These are phyloP conservation scores for Aspergillus jensenii DNA, from an alignment of 2,329 filamentous ascomycete species.

Conservation along the genomic window DNA sequence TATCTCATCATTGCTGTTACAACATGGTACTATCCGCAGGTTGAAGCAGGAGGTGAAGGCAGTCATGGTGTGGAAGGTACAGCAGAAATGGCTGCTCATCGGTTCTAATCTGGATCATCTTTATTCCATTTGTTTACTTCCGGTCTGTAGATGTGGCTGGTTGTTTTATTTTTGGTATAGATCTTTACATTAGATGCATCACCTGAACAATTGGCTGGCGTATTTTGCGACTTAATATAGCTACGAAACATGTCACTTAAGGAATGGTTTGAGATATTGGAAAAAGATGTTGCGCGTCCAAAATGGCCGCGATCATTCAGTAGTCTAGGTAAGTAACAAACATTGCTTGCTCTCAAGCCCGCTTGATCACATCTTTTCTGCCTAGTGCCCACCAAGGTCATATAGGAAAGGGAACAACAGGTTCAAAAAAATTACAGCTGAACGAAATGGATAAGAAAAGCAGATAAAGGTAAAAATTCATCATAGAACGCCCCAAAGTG, in stretches of 20 bases:
- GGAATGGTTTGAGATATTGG: too few relatives aligned
- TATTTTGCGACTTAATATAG: too few relatives aligned
- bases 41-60: constrained; percentile 25
- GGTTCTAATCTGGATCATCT: background rate
- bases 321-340: constrained; percentile 21
- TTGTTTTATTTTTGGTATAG: background rate
- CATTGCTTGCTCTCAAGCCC: constrained; percentile 26
- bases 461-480: constrained; percentile 9
- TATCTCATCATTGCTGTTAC: constrained; percentile 64
- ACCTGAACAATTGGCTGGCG: background rate
- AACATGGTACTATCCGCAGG: constrained; percentile 62
- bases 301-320: constrained; percentile 8
- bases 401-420: constrained; percentile 16
- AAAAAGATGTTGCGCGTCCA: background rate
- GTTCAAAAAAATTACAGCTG: constrained; percentile 14
- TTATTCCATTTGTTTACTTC: background rate
- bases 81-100: background rate
- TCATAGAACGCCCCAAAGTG: constrained; percentile 14
- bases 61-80: background rate
- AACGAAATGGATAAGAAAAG: constrained; percentile 9
- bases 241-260: too few relatives aligned
- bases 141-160: background rate
- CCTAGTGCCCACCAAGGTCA: constrained; percentile 12
- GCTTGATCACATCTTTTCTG: constrained; percentile 24
- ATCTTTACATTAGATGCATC: background rate